These are phyloP conservation scores for Starmera quercuum DNA, from an alignment of 805 yeast species.

Conservation along the genomic window DNA sequence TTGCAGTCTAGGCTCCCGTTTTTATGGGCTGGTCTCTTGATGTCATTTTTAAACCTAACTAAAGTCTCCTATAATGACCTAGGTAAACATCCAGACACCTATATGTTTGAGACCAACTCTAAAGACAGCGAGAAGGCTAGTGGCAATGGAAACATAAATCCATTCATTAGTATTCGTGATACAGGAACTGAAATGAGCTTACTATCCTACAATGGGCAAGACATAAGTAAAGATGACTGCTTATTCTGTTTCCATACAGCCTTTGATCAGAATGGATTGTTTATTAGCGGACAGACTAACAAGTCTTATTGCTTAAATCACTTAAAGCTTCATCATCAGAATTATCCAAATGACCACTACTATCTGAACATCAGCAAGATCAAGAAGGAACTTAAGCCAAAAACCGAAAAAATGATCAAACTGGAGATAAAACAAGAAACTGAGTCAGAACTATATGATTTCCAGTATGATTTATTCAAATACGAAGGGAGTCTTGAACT, in stretches of 20 bases:
- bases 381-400: conserved; percentile 32
- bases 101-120: no score
- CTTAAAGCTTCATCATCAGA: conserved; percentile 46
- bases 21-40: no score
- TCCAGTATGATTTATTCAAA: conserved; percentile 18
- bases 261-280: conserved; percentile 47
- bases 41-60: no score
- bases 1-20: no score
- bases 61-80: no score
- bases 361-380: conserved; percentile 54
- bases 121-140: no score
- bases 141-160: no score
- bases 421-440: conserved; percentile 56
- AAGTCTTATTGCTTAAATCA: conserved; percentile 64
- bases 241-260: conserved; percentile 77
- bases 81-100: no score
- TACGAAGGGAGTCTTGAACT: conserved; percentile 8
- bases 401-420: conserved; percentile 43
- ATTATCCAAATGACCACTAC: conserved; percentile 39
- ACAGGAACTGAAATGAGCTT: neutral
- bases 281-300: conserved; percentile 68
- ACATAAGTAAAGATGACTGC: conserved; percentile 82
- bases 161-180: no score
- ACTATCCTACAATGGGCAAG: conserved; percentile 15
- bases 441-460: conserved; percentile 58